Conservation (phyloP, 2,329 filamentous ascomycete genomes). For the Colletotrichum sp. region DNA sequence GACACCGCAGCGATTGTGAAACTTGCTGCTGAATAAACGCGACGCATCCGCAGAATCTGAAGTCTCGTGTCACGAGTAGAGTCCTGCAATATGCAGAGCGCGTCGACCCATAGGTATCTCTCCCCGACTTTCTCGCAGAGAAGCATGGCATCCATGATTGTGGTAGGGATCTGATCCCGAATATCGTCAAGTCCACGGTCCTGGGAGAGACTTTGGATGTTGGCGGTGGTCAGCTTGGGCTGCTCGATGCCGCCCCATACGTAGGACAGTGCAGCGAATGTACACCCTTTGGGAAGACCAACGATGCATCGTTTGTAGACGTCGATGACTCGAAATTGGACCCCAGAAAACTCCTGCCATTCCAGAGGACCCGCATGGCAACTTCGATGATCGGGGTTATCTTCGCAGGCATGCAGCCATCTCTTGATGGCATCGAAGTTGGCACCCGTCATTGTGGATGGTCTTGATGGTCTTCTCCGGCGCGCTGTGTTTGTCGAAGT, state of each 20-base stretch:
- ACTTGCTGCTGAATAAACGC: background rate
- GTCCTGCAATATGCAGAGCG: background rate
- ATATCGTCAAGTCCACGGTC: background rate
- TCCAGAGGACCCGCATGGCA: background rate
- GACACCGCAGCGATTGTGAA: background rate
- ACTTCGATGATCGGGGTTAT: background rate
- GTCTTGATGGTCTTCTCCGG: background rate
- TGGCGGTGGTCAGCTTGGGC: background rate
- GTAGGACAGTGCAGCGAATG: background rate
- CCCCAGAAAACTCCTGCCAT: background rate
- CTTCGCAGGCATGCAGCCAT: background rate
- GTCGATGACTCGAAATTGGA: background rate
- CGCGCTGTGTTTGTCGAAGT: background rate
- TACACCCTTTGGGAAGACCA: background rate
- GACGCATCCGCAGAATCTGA: background rate
- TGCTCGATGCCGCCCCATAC: background rate
- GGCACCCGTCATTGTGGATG: background rate
- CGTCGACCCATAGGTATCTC: background rate
- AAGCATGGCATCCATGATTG: background rate
- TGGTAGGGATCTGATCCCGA: background rate
- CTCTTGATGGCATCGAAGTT: background rate
- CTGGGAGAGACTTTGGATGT: background rate
- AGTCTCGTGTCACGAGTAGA: background rate
- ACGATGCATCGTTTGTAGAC: background rate
- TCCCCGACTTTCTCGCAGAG: background rate